These are phyloP conservation scores for Nannochloris sp. DNA, from an alignment of 139 green algal species.

Conservation along the genomic window DNA sequence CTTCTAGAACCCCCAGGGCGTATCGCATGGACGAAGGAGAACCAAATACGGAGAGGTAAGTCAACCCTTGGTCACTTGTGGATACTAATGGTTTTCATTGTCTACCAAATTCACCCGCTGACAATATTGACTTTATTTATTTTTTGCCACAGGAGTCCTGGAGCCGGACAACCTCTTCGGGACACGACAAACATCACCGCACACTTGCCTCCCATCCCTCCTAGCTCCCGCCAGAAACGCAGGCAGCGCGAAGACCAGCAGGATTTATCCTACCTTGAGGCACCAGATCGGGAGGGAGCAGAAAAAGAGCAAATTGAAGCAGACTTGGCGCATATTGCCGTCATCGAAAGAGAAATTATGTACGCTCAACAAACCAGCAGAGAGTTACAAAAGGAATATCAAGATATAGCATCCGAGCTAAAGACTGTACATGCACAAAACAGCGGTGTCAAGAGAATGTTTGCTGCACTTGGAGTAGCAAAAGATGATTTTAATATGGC, in stretches of 20 bases:
- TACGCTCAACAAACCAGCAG: neutral
- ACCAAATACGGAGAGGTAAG: neutral
- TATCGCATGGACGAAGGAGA: neutral
- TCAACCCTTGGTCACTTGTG: too few relatives aligned
- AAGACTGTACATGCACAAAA: neutral
- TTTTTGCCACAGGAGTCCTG: neutral
- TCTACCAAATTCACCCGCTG: too few relatives aligned
- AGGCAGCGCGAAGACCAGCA: neutral
- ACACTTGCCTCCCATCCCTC: neutral
- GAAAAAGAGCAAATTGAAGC: neutral
- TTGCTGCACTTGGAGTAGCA: neutral
- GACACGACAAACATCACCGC: neutral
- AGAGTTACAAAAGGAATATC: neutral
- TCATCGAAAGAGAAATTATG: slow-evolving; percentile 2
- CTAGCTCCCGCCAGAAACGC: neutral
- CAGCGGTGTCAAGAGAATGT: slow-evolving; percentile 1
- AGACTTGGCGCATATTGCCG: neutral
- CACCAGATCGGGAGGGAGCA: neutral
- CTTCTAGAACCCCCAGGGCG: neutral
- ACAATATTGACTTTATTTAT: too few relatives aligned
- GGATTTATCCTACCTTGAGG: neutral
- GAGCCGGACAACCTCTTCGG: neutral
- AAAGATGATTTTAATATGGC: slow-evolving; percentile 5
- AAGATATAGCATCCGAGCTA: neutral
- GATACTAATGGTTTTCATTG: too few relatives aligned